These are phyloP conservation scores for Populus hybrid DNA, from an alignment of 441 rosid species.

Conservation along the genomic window DNA sequence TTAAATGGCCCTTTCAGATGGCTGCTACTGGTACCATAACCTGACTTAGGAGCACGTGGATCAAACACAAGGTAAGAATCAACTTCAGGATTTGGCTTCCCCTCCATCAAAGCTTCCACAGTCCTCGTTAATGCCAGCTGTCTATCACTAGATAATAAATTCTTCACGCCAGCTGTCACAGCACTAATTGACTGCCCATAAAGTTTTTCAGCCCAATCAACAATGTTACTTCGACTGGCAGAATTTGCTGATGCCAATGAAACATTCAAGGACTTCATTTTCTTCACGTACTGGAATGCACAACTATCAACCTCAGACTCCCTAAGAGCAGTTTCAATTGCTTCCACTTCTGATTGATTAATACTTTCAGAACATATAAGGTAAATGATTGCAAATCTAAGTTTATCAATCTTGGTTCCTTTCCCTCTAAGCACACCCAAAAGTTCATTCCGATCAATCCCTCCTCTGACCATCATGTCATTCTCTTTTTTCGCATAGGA, in stretches of 20 bases:
- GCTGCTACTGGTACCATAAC: slow-evolving; percentile 47
- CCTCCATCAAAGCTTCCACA: slow-evolving; percentile 91
- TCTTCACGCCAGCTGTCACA: slow-evolving; percentile 96
- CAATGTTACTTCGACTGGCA: slow-evolving; percentile 89
- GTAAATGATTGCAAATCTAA: slow-evolving; percentile 88
- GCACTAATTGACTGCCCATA: slow-evolving; percentile 94
- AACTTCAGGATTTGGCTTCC: slow-evolving; percentile 81
- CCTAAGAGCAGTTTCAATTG: slow-evolving; percentile 76
- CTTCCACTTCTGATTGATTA: slow-evolving; percentile 78
- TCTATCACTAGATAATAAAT: slow-evolving; percentile 75
- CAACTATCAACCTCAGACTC: slow-evolving; percentile 86
- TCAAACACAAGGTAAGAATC: slow-evolving; percentile 79
- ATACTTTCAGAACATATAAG: slow-evolving; percentile 80
- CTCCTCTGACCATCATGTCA: slow-evolving; percentile 88
- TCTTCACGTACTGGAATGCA: slow-evolving; percentile 92
- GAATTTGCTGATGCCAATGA: slow-evolving; percentile 90
- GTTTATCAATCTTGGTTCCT: slow-evolving; percentile 81
- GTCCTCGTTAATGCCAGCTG: slow-evolving; percentile 83
- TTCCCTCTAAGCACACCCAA: slow-evolving; percentile 75
- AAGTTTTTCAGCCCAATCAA: slow-evolving; percentile 98
- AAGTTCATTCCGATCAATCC: slow-evolving; percentile 71
- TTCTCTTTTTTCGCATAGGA: slow-evolving; percentile 86
- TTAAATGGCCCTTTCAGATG: slow-evolving; percentile 81
- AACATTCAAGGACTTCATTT: slow-evolving; percentile 84
- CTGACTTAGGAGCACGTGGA: slow-evolving; percentile 91